These are phyloP conservation scores for Iodosphaeria phyllophila DNA, from an alignment of 2,329 filamentous ascomycete species.

Conservation along the genomic window DNA sequence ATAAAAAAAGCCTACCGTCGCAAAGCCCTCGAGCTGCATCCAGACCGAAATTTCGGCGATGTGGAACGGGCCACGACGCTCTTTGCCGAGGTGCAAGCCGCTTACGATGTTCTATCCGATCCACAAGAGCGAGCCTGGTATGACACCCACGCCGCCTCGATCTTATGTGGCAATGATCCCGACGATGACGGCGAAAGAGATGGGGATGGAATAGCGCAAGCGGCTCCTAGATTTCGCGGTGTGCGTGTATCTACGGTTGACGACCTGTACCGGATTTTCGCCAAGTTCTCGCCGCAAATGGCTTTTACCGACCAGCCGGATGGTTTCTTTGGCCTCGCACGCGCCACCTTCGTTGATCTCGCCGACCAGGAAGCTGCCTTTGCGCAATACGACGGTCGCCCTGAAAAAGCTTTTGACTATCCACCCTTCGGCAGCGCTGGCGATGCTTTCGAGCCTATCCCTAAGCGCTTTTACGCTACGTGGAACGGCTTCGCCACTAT, in stretches of 20 bases:
- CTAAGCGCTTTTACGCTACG: constrained; percentile 60
- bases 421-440: constrained; percentile 66
- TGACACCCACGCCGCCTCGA: constrained; percentile 78
- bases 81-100: constrained; percentile 83
- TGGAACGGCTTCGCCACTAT: constrained; percentile 72
- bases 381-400: constrained; percentile 45
- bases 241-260: constrained; percentile 61
- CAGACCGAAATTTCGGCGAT: constrained; percentile 81
- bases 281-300: constrained; percentile 60
- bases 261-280: constrained; percentile 61
- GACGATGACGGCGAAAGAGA: constrained; percentile 21
- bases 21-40: constrained; percentile 85
- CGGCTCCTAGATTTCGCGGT: constrained; percentile 44
- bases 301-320: constrained; percentile 63
- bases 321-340: constrained; percentile 71
- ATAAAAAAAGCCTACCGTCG: constrained; percentile 86
- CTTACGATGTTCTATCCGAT: constrained; percentile 91
- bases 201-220: no score
- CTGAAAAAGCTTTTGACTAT: constrained; percentile 47
- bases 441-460: constrained; percentile 57
- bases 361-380: constrained; percentile 64
- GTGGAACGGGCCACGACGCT: constrained; percentile 64
- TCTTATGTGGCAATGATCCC: constrained; percentile 48
- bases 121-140: constrained; percentile 95
- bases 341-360: constrained; percentile 61